Evolutionary conservation across 2,329 filamentous ascomycete species (phyloP).

Genomic region (Periconia sp.): DNA sequence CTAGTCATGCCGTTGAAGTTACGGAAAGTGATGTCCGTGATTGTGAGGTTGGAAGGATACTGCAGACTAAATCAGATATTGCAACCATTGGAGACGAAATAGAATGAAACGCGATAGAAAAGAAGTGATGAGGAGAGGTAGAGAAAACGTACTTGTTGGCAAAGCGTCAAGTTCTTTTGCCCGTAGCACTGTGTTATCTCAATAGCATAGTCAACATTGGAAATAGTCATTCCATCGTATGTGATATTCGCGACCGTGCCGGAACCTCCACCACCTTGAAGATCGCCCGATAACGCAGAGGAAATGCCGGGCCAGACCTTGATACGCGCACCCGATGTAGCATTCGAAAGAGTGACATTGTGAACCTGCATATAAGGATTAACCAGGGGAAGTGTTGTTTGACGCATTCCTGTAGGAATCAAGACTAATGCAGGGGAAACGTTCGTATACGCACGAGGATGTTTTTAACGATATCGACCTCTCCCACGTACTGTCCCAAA

Average conservation of each 20-base stretch:
- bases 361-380: constrained; percentile 25
- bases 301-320: constrained; percentile 70
- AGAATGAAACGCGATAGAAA: neutral
- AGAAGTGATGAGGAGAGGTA: neutral
- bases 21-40: constrained; percentile 58
- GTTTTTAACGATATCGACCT: constrained; percentile 69
- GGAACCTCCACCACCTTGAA: constrained; percentile 66
- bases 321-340: constrained; percentile 67
- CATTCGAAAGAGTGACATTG: constrained; percentile 43
- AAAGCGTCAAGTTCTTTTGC: constrained; percentile 64
- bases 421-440: neutral
- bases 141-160: constrained; percentile 45
- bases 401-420: neutral
- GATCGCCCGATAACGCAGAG: constrained; percentile 59
- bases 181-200: constrained; percentile 68
- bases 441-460: constrained; percentile 54
- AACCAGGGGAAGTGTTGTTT: neutral
- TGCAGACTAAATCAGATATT: neutral
- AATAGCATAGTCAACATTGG: constrained; percentile 67
- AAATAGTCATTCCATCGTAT: constrained; percentile 62
- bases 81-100: neutral
- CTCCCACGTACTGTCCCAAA: constrained; percentile 65
- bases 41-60: constrained; percentile 59
- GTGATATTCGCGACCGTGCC: constrained; percentile 68
- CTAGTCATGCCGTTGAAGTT: constrained; percentile 60